Evolutionary conservation across 345 rosid species (phyloP), one percentile per base, ranked within the genome.

Genomic region (Aquilaria malaccensis): DNA sequence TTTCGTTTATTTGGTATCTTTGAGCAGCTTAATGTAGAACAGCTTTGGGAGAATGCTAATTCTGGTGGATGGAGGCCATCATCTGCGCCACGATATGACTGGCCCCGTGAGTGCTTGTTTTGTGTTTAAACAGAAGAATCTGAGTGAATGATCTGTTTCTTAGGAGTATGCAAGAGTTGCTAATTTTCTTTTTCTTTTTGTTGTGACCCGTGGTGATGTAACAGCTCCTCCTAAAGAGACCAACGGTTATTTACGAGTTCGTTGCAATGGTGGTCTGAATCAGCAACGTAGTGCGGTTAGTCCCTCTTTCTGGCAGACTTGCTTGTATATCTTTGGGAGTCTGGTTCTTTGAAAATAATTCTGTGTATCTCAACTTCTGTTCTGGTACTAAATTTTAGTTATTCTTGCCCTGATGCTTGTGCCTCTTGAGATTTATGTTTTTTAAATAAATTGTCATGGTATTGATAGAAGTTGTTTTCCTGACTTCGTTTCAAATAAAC

Each of bases 281-380:
- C 99, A 94, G 77, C 99, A 94, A 60, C 91, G 99, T 60, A 94
- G 83, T 72, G 99, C 96, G 81, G 99, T 95, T 70, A 49, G 95
- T 82, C 30, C 67, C 50, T 45, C 9, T 56, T 62, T 59, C 45
- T 68, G 1, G 55, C 57, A 52, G 67, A 33, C 30, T 1, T 22
- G 57, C 50, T 55, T 29, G 9, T 47, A 11, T 9, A 2, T 7
- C 7, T 4, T 37, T 2, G 43, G 7, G 43, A 9, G 43, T 37
- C 43, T 0, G 5, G 2, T 37, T 37, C 43, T 37, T 3, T 5
- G 7, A 37, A 3, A 37, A 37, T 37, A 37, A 5, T 22, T 22
- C 22, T 22, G 7, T 37, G 7, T 37, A 5, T 37, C 43, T 9
- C 43, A 37, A 37, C 43, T 37, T 37, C 43, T 4, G 5, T 37